Base-by-base conservation (phyloP, 2,329 filamentous ascomycete genomes). In the Parasarocladium wereldwijsianum region DNA sequence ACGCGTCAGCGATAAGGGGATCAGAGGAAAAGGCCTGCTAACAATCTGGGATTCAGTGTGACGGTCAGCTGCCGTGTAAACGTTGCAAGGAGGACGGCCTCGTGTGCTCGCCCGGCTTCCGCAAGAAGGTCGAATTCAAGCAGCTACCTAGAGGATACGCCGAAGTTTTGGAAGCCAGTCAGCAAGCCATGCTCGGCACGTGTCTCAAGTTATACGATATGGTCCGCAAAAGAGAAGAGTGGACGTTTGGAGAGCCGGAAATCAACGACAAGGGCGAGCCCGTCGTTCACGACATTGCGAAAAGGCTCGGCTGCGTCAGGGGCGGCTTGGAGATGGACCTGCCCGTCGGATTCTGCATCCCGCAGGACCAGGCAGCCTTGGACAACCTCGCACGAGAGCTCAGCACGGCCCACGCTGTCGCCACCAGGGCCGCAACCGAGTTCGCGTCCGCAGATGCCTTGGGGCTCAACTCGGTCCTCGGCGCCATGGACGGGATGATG, bases 51-150 rank as follows among this genome's bases (percentile, higher is more conserved):
- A 10, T 16, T 20, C 13, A 74, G 69, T 76, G 70, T 43, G 70
- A 76, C 38, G 70, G 70, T 36, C 70, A 75, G 43, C 74, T 73
- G 33, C 70, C 70, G 8, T 76, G 71, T 49, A 75, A 76, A 51
- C 57, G 71, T 42, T 76, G 71, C 48, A 75, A 72, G 49, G 70
- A 76, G 40, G 71, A 76, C 36, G 69, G 69, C 11, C 55, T 74
- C 6, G 66, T 76, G 13, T 76, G 71, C 50, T 74, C 67, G 6
- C 69, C 70, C 11, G 70, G 70, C 6, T 64, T 68, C 10, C 57
- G 71, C 37, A 76, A 75, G 45, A 76, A 76, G 65, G 70, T 69
- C n/a, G 70, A 76, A 42, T 76, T 71, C 47, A 76, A 76, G 55
- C 70, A 76, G 50, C 47, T 76, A 26, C 70, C 71, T 8, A 54